phyloP scores from a whole-genome alignment of 2,329 filamentous ascomycete species.

The Neurospora sp. region DNA sequence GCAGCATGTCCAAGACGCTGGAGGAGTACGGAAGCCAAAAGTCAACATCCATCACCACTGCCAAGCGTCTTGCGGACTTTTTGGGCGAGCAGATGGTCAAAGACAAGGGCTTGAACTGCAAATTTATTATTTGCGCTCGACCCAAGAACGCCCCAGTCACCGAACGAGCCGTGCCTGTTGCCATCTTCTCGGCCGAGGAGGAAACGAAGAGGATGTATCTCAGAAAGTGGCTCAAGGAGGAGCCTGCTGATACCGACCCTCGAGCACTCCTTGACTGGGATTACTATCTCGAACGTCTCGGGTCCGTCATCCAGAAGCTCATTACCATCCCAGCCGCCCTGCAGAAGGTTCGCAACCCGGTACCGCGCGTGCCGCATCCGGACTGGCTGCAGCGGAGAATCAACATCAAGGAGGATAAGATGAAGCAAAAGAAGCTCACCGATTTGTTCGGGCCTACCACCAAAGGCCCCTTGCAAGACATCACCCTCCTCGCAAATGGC shows the following conservation, averaged over 20 bases:
- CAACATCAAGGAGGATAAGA: constrained; percentile 88
- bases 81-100: constrained; percentile 98
- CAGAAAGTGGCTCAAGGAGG: constrained; percentile 91
- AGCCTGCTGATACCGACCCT: constrained; percentile 83
- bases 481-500: constrained; percentile 50
- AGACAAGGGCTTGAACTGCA: constrained; percentile 98
- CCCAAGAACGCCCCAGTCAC: constrained; percentile 88
- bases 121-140: constrained; percentile 91
- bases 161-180: constrained; percentile 85
- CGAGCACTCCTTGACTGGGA: constrained; percentile 88
- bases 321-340: constrained; percentile 96
- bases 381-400: constrained; percentile 95
- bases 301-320: constrained; percentile 95
- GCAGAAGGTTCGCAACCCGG: constrained; percentile 89
- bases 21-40: constrained; percentile 95
- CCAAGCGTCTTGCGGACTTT: constrained; percentile 89
- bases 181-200: constrained; percentile 92
- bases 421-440: constrained; percentile 98
- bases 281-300: constrained; percentile 92
- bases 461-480: constrained; percentile 62
- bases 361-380: constrained; percentile 85
- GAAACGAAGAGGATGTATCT: constrained; percentile 81
- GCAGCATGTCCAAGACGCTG: constrained; percentile 93
- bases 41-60: constrained; percentile 98
- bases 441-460: constrained; percentile 58